Conservation (phyloP, 208 protist species). For the Strigomonas galati region DNA sequence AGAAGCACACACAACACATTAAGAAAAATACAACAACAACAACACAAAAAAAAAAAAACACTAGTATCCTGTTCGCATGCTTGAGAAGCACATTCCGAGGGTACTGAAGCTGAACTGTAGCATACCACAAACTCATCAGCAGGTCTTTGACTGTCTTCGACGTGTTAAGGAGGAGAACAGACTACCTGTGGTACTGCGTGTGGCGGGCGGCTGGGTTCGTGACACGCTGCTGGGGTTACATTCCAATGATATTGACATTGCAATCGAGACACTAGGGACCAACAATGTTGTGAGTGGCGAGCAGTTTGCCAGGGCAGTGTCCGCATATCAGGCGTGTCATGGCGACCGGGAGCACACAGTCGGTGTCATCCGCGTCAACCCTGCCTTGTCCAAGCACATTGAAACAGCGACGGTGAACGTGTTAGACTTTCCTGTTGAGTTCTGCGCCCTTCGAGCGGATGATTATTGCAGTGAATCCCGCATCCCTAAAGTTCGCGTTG, state of each 20-base stretch:
- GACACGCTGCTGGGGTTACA: constrained; percentile 91
- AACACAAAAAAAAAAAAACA: background rate
- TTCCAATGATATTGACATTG: constrained; percentile 98
- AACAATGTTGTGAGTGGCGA: constrained; percentile 61
- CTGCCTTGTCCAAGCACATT: constrained; percentile 98
- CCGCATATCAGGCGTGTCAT: constrained; percentile 58
- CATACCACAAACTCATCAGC: constrained; percentile 58
- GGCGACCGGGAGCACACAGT: constrained; percentile 56
- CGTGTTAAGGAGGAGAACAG: constrained; percentile 55
- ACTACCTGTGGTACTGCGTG: constrained; percentile 74
- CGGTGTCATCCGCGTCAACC: constrained; percentile 94
- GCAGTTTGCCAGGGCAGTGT: constrained; percentile 89
- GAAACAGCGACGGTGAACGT: constrained; percentile 96
- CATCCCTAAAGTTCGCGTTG: constrained; percentile 88
- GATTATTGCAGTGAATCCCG: constrained; percentile 87
- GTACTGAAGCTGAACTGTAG: no score
- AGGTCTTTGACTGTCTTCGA: constrained; percentile 84
- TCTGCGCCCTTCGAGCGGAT: constrained; percentile 95
- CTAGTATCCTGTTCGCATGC: background rate
- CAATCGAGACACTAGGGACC: constrained; percentile 78
- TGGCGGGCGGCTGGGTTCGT: constrained; percentile 98
- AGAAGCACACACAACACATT: background rate
- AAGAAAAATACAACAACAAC: background rate
- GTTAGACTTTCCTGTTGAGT: constrained; percentile 91
- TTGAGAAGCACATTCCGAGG: no score